A percentile compares a stretch with the other conserved stretches of the same genome.
These are phyloP conservation scores for Fusarium falciforme DNA, from an alignment of 2,329 filamentous ascomycete genomes.

Conservation along the genomic window DNA sequence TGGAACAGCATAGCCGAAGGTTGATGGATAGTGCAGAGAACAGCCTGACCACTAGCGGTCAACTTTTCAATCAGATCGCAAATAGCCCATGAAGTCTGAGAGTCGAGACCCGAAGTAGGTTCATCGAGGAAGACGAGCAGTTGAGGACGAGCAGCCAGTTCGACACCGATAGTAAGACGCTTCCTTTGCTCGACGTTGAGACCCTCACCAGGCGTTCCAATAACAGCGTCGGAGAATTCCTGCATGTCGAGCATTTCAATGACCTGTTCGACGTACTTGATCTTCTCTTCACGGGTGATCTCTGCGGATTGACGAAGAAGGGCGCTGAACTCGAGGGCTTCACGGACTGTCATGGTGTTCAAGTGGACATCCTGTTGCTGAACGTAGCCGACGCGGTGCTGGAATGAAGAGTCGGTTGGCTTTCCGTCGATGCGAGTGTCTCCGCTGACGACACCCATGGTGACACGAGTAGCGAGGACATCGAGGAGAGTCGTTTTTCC, in stretches of 20 bases:
- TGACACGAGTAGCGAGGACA: slow-evolving; percentile 77
- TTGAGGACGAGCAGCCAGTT: slow-evolving; percentile 78
- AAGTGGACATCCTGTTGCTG: slow-evolving; percentile 80
- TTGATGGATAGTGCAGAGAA: slow-evolving; percentile 61
- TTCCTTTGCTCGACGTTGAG: slow-evolving; percentile 58
- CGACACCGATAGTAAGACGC: slow-evolving; percentile 80
- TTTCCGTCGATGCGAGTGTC: slow-evolving; percentile 77
- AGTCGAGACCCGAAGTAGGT: slow-evolving; percentile 80
- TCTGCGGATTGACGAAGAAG: slow-evolving; percentile 73
- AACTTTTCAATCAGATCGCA: slow-evolving; percentile 76
- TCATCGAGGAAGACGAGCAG: slow-evolving; percentile 82
- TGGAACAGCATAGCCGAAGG: slow-evolving; percentile 58
- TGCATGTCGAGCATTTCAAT: slow-evolving; percentile 54
- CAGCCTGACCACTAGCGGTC: slow-evolving; percentile 57
- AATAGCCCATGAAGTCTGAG: slow-evolving; percentile 81
- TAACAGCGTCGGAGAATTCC: slow-evolving; percentile 76
- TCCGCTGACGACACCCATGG: slow-evolving; percentile 78
- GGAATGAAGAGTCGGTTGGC: slow-evolving; percentile 70
- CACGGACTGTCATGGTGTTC: slow-evolving; percentile 72
- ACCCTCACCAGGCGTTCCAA: slow-evolving; percentile 62
- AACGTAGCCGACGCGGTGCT: slow-evolving; percentile 77
- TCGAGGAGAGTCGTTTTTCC: slow-evolving; percentile 83
- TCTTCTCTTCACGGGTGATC: slow-evolving; percentile 52
- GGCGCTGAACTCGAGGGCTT: slow-evolving; percentile 68
- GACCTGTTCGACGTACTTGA: slow-evolving; percentile 46